phyloP scores from a whole-genome alignment of 306 rosid genomes.

The Prunus mume region DNA sequence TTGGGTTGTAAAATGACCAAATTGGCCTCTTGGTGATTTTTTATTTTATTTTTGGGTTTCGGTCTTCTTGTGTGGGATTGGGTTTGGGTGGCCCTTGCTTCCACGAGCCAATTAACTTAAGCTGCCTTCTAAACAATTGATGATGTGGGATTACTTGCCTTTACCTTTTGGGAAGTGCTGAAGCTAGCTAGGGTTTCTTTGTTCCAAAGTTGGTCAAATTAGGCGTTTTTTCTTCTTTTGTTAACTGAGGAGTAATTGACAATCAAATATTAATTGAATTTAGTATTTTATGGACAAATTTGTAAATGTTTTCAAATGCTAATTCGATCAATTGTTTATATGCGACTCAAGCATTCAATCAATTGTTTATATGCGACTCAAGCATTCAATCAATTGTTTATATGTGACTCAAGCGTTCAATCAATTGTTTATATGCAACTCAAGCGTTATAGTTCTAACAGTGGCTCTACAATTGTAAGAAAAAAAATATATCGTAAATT shows the following conservation, averaged over 20 bases:
- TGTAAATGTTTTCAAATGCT: background rate
- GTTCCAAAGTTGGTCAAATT: background rate
- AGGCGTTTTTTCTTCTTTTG: background rate
- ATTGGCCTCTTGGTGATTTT: constrained; percentile 35
- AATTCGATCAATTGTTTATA: background rate
- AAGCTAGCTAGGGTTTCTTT: background rate
- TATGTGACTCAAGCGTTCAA: background rate
- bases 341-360: background rate
- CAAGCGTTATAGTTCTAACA: background rate
- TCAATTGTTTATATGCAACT: too few relatives aligned
- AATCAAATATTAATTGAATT: background rate
- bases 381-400: background rate
- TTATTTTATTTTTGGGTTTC: constrained; percentile 11
- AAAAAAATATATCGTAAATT: too few relatives aligned
- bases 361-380: too few relatives aligned
- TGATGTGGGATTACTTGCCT: background rate
- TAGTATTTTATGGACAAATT: background rate
- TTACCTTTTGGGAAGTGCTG: background rate
- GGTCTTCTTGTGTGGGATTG: background rate
- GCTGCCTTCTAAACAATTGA: constrained; percentile 33
- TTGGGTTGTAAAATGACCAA: constrained; percentile 31
- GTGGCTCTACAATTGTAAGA: too few relatives aligned
- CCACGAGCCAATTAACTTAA: constrained; percentile 19
- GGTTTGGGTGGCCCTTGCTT: constrained; percentile 25
- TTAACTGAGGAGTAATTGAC: background rate